These are phyloP conservation scores for Monilinia laxa DNA, from an alignment of 2,329 filamentous ascomycete species.

Conservation along the genomic window DNA sequence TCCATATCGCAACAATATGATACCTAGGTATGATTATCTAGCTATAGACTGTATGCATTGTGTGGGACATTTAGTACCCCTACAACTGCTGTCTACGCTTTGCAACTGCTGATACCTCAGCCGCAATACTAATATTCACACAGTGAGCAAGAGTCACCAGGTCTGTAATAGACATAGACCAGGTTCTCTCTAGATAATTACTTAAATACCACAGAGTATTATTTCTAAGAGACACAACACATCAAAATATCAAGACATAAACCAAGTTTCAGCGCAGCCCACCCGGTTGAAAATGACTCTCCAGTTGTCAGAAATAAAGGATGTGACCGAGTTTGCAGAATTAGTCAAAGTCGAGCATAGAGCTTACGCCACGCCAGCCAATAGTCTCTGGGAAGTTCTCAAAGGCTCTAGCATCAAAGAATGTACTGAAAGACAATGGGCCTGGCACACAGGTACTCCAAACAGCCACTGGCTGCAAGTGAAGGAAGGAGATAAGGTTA, in stretches of 20 bases:
- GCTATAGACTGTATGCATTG: too few relatives aligned
- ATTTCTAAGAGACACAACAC: background rate
- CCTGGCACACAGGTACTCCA: background rate
- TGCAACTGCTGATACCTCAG: too few relatives aligned
- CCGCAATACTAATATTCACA: too few relatives aligned
- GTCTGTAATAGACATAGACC: too few relatives aligned
- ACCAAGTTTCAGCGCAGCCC: background rate
- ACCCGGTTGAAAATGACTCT: background rate
- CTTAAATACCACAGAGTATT: background rate
- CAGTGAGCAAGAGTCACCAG: too few relatives aligned
- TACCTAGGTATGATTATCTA: too few relatives aligned
- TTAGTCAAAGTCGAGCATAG: conserved; percentile 1
- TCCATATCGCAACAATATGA: too few relatives aligned
- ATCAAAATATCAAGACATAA: background rate
- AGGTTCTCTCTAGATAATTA: background rate
- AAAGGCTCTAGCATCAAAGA: background rate
- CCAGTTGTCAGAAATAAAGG: background rate
- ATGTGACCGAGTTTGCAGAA: background rate
- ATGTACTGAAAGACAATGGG: background rate
- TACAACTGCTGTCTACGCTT: too few relatives aligned
- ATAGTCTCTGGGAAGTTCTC: conserved; percentile 9
- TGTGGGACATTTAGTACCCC: too few relatives aligned
- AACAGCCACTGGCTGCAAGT: conserved; percentile 10
- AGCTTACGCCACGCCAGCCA: conserved; percentile 4
- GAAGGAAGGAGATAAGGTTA: conserved; percentile 4